phyloP scores from a whole-genome alignment of 495 filamentous ascomycete genomes.

The Echria macrotheca region DNA sequence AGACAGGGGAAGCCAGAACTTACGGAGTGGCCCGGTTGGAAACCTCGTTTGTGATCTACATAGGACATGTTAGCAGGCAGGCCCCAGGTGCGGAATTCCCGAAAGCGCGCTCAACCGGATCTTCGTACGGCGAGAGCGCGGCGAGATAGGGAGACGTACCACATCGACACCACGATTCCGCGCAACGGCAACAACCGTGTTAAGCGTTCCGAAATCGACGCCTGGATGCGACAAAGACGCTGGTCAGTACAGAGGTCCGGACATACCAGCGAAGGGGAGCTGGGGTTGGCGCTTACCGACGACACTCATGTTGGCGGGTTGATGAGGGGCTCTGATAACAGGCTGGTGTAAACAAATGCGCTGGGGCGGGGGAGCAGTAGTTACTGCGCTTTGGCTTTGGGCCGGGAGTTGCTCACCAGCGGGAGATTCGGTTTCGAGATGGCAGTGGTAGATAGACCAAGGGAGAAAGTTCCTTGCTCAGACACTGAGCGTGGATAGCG shows the following conservation, averaged over 20 bases:
- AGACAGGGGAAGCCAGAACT: conserved; percentile 35
- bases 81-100: neutral
- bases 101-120: neutral
- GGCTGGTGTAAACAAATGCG: conserved; percentile 27
- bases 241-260: too few relatives aligned
- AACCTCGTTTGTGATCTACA: conserved; percentile 95
- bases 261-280: neutral
- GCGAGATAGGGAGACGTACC: conserved; percentile 55
- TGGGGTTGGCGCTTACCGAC: conserved; percentile 30
- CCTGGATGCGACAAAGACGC: too few relatives aligned
- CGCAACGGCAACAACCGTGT: conserved; percentile 95
- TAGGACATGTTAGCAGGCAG: too few relatives aligned
- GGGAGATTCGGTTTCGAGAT: conserved; percentile 7
- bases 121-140: neutral
- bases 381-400: neutral
- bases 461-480: conserved; percentile 2
- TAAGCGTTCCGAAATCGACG: conserved; percentile 94
- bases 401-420: conserved; percentile 7
- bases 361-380: neutral
- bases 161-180: conserved; percentile 98
- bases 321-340: conserved; percentile 19
- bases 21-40: conserved; percentile 98
- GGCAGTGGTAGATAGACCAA: neutral
- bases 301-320: conserved; percentile 44
- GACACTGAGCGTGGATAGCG: conserved; percentile 1